A percentile compares a stretch with the other conserved stretches of the same genome.
Conservation (phyloP, 176 grass and related monocot species). For the Bonia amplexicaulis region DNA sequence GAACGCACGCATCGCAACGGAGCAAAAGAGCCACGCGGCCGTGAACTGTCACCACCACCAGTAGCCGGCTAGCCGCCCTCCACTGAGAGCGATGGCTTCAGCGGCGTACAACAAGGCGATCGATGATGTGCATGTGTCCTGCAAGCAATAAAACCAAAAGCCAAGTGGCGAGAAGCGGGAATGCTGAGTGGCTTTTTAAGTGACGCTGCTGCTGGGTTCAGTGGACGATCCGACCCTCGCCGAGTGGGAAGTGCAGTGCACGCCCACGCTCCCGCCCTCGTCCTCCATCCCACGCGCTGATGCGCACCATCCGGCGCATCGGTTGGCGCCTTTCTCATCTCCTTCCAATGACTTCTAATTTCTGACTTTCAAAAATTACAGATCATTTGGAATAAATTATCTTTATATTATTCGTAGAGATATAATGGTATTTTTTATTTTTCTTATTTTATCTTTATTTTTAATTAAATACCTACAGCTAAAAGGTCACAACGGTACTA, state of each 20-base stretch:
- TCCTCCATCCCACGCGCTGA: background rate
- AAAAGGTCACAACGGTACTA: too few relatives aligned
- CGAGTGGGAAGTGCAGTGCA: background rate
- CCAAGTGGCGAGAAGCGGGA: background rate
- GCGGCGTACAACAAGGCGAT: background rate
- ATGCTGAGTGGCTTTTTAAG: slow-evolving; percentile 16
- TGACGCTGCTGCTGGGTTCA: background rate
- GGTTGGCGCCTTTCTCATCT: background rate
- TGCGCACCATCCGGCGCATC: background rate
- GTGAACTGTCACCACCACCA: background rate
- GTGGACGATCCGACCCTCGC: background rate
- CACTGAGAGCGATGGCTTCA: background rate
- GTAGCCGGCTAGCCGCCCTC: background rate
- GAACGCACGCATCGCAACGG: background rate
- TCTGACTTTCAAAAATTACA: too few relatives aligned
- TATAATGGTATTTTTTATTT: too few relatives aligned
- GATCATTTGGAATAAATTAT: too few relatives aligned
- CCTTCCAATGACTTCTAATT: too few relatives aligned
- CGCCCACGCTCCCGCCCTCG: background rate
- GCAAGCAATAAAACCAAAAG: background rate
- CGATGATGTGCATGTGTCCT: slow-evolving; percentile 1
- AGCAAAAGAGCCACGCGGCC: background rate
- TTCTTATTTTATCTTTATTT: too few relatives aligned
- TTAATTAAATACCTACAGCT: too few relatives aligned
- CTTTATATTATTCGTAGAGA: too few relatives aligned